Evolutionary conservation across 257 asterid genomes (phyloP).

Genomic region (Hygrophila difformis): DNA sequence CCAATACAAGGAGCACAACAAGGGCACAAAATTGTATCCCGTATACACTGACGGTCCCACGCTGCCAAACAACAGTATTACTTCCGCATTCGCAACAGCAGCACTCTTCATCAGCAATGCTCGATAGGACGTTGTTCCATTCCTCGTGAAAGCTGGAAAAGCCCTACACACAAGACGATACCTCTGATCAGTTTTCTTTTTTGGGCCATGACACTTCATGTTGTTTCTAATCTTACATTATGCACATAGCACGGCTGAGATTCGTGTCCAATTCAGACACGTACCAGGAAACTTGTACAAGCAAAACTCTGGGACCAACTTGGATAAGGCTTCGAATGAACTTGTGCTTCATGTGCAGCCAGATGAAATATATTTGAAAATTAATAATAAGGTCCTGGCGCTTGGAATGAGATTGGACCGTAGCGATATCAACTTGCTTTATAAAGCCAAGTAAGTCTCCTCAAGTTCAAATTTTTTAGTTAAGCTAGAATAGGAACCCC

Average conservation of each 20-base stretch:
- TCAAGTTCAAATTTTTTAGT: too few relatives aligned
- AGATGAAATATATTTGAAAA: slow-evolving; percentile 69
- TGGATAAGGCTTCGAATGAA: slow-evolving; percentile 85
- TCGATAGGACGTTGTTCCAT: slow-evolving; percentile 98
- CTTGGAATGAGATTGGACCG: slow-evolving; percentile 89
- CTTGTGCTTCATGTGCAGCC: slow-evolving; percentile 91
- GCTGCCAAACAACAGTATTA: slow-evolving; percentile 63
- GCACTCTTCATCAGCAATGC: slow-evolving; percentile 84
- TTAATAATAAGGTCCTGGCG: slow-evolving; percentile 86
- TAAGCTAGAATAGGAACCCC: too few relatives aligned
- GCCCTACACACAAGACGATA: slow-evolving; percentile 83
- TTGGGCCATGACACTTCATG: neutral
- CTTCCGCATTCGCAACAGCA: slow-evolving; percentile 93
- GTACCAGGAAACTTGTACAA: slow-evolving; percentile 87
- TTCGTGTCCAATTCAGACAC: slow-evolving; percentile 91
- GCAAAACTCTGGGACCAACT: slow-evolving; percentile 59
- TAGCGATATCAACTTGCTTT: slow-evolving; percentile 81
- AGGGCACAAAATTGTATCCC: slow-evolving; percentile 48
- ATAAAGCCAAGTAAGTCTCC: slow-evolving; percentile 73
- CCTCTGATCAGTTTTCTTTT: too few relatives aligned
- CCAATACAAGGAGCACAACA: slow-evolving; percentile 86
- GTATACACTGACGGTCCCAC: slow-evolving; percentile 81
- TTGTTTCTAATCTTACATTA: slow-evolving; percentile 6
- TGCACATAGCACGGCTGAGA: slow-evolving; percentile 57
- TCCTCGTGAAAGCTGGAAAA: slow-evolving; percentile 96